Base-by-base conservation (phyloP, 129 eudicot genomes). In the Flaveria robusta region DNA sequence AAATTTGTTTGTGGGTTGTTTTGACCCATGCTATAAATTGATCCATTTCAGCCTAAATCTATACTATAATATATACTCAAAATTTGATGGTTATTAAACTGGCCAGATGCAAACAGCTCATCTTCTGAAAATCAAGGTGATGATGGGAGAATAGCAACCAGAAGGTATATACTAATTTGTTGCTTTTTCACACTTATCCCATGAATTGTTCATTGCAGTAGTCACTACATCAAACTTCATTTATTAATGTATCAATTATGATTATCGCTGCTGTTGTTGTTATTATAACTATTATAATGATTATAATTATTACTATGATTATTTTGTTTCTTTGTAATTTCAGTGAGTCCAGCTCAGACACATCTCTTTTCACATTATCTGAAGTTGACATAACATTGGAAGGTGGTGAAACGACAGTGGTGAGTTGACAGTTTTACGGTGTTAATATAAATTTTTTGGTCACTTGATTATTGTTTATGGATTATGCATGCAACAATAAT, bases 401-500 rank as follows among this genome's bases (percentile, higher is more conserved):
- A 72, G 96, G 93, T 49, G 93, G 97, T 39, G 93, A 94, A 83
- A 86, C 87, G 18, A 77, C 85, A 20, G 71, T 86, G 93, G 99
- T 94, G 80, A 89, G 98, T 82, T 71, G 16, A 50, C 42, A 20
- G 16, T 37, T 54, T 50, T 20, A 39, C 74, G 70, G 13, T 51
- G 20, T 34, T 52, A 20, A 14, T 22, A 18, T 55, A 54, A 34
- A 8, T 37, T 37, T 34, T 54, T 16, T 37, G 14, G 47, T 20
- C 66, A 54, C 4, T 72, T 72, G 66, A 70, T 75, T 64, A 34
- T 27, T 22, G 27, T 18, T 27, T 69, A 78, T 29, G 43, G 20
- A 56, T 18, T 58, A 55, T 68, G 69, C 58, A 26, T 67, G 46
- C 67, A 56, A 68, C 68, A 24, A 23, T 54, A 51, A 14, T 77